Evolutionary conservation across 2,329 filamentous ascomycete genomes (phyloP), one percentile per base, ranked within the genome.

Genomic region (Phoma sp.): DNA sequence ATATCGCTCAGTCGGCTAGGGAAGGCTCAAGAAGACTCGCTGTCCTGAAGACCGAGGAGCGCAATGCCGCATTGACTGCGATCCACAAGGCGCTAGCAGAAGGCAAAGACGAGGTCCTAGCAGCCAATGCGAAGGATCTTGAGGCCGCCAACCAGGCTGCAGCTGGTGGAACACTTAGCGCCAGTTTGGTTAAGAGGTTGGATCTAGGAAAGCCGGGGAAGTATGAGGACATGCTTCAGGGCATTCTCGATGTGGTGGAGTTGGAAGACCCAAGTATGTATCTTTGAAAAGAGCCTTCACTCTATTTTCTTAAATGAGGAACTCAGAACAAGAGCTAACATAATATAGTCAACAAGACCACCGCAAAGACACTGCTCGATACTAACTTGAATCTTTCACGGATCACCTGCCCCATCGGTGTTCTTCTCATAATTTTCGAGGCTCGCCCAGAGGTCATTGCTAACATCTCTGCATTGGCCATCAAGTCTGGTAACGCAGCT

Each of bases 361-460:
- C 91, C 36, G 80, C 96, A 68, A 86, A 89, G 59, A 98, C 92
- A 39, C 84, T 88, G 52, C 83, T 99, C 9, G 95, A 98, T 74
- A 89, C 97, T 64, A 89, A 88, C 47, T 83, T 99, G 47, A 83
- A 88, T 47, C 83, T 99, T 55, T 91, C 96, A 72, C 87, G 93
- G 59, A 89, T 96, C 41, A 92, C 91, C 36, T 96, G 91, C 72
- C 95, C 95, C 5, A 98, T 99, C 65, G 95, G 95, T 55, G 93
- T 98, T n/a, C 85, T 99, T 37, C 84, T 99, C 63, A 95, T 99
- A 77, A 98, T 99, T 70, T 99, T 99, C 71, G 95, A 99, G 78
- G 95, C 95, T 32, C 89, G 95, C 7, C 95, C 95, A 6, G 95
- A 99, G 78, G 95, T 99, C 61, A 97, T 99, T 70, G 95, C 93